A percentile compares a stretch with the other conserved stretches of the same genome.
Evolutionary conservation across 2,329 filamentous ascomycete genomes (phyloP).

Genomic region (Calonectria pseudoturangicola): DNA sequence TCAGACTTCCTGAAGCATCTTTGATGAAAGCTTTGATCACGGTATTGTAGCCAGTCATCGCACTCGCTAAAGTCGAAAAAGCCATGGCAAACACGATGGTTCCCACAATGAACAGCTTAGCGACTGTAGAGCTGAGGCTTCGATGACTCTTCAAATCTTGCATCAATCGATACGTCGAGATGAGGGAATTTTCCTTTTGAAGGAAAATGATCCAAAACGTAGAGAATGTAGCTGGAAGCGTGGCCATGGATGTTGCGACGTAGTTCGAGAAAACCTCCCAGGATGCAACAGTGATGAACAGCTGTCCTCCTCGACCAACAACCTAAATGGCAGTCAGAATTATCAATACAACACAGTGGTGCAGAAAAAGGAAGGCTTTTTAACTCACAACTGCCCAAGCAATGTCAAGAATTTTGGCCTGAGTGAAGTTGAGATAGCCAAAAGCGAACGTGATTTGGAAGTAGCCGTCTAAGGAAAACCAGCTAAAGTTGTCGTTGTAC

Average conservation of each 20-base stretch:
- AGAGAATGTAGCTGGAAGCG: background rate
- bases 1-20: background rate
- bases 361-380: background rate
- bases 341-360: background rate
- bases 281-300: background rate
- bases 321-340: background rate
- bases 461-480: background rate
- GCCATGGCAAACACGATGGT: background rate
- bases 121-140: background rate
- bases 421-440: background rate
- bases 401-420: background rate
- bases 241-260: background rate
- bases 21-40: background rate
- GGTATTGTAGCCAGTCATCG: background rate
- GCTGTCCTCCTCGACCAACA: background rate
- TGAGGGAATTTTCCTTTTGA: background rate
- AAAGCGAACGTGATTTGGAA: background rate
- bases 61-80: background rate
- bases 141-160: conserved; percentile 1
- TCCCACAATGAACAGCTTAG: background rate
- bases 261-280: background rate
- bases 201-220: background rate
- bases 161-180: background rate
- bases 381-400: background rate
- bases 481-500: background rate